A percentile compares a stretch with the other conserved stretches of the same genome.
These are phyloP conservation scores for Rhododendron williamsianum DNA, from an alignment of 148 eudicot species.

Conservation along the genomic window DNA sequence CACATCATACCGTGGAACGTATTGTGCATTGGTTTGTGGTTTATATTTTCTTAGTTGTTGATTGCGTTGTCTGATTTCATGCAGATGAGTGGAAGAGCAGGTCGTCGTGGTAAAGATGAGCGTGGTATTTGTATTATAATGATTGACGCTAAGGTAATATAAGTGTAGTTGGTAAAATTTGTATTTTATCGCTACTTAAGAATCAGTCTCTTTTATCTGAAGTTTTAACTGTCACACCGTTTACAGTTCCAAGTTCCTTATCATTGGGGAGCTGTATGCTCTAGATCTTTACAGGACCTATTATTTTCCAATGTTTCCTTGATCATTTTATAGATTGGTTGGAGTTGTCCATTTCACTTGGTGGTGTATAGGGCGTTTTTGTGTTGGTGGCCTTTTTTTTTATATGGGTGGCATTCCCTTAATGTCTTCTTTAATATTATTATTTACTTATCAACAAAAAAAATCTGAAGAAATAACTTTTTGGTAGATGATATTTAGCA, in stretches of 20 bases:
- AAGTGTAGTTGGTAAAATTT: neutral
- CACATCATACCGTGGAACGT: neutral
- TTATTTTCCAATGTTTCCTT: neutral
- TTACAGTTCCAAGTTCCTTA: neutral
- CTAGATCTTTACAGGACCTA: neutral
- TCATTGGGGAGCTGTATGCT: neutral
- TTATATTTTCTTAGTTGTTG: neutral
- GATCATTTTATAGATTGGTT: too few species aligned
- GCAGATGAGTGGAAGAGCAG: constrained; percentile 99
- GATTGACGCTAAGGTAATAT: constrained; percentile 87
- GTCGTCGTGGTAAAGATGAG: constrained; percentile 99
- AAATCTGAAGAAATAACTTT: neutral
- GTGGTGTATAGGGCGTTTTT: too few species aligned
- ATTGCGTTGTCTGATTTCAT: constrained; percentile 10
- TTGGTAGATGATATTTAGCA: neutral
- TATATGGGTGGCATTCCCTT: too few species aligned
- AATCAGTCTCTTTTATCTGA: neutral
- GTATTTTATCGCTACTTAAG: neutral
- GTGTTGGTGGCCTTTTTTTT: too few species aligned
- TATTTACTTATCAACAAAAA: too few species aligned
- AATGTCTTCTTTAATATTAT: too few species aligned
- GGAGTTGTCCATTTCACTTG: too few species aligned
- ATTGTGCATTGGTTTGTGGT: constrained; percentile 5
- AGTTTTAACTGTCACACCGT: neutral
- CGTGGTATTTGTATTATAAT: constrained; percentile 96